Evolutionary conservation across 225 moss, liverwort and hornwort species (phyloP), one percentile per base, ranked within the genome.

Genomic region (Sphagnum tenellum): DNA sequence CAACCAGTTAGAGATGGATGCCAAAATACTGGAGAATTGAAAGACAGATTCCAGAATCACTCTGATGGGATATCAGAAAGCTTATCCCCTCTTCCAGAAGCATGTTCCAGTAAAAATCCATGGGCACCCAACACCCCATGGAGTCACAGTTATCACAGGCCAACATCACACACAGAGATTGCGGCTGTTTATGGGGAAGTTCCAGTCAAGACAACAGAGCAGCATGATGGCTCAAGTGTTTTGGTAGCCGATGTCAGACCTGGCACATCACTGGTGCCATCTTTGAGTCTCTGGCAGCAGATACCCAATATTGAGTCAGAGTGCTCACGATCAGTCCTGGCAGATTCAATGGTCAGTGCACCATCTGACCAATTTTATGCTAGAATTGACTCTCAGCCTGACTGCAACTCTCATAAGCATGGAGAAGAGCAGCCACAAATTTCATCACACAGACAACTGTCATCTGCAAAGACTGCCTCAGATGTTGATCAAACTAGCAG

Each of bases 161-260:
- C 46, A 54, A 50, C 56, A 50, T 69, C 59, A 62, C 69, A 57
- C 48, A 73, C 71, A 11, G 76, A 82, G 60, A 71, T 66, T 59
- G 79, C 61, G 49, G 75, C 29, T 29, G 29, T 29, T 1, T 72
- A 12, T 79, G 76, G 56, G 73, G 79, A 49, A 82, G 79, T 69
- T 73, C 79, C 59, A 71, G 79, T 5, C 73, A 82, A 52, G 52
- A 52, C 52, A 52, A 52, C 7, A 9, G 6, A 9, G 52, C 9
- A 52, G 7, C 9, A 52, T 52, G 52, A 9, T 5, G 52, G 7
- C 9, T 52, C 52, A 9, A 52, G 52, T 49, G 76, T 66, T 69
- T 50, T 72, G 7, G 54, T 49, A 61, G 56, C 68, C n/a, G 48
- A 63, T 57, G 12, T 52, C 9, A 52, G 6, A 9, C 7, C 52